Conservation (phyloP, 177 flowering plant species). For the Tripterygium wilfordii region DNA sequence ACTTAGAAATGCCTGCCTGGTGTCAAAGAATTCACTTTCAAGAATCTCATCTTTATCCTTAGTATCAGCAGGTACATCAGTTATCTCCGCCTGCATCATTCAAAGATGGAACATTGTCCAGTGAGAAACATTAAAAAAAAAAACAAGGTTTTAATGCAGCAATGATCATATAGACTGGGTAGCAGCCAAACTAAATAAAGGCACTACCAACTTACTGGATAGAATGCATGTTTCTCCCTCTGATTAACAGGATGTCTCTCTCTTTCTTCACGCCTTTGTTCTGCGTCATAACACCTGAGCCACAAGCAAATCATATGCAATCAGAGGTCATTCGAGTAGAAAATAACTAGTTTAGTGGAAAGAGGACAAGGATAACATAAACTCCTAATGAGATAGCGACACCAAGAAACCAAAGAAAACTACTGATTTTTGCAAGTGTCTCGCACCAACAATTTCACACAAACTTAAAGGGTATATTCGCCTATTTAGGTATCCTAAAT, state of each 20-base stretch:
- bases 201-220: conserved; percentile 43
- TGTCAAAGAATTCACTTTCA: conserved; percentile 96
- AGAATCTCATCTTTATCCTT: conserved; percentile 92
- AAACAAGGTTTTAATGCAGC: neutral
- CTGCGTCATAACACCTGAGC: conserved; percentile 74
- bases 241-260: conserved; percentile 76
- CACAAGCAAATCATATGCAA: conserved; percentile 11
- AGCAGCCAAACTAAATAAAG: neutral
- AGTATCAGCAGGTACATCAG: conserved; percentile 68
- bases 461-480: no score
- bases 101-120: conserved; percentile 2
- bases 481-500: no score
- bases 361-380: no score
- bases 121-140: neutral
- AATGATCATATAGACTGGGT: neutral
- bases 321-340: no score
- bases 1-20: conserved; percentile 94
- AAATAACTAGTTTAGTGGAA: no score
- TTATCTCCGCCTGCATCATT: conserved; percentile 61
- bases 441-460: no score
- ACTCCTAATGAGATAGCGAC: no score
- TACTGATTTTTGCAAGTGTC: no score
- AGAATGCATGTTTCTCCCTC: conserved; percentile 63
- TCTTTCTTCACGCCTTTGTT: conserved; percentile 73
- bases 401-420: no score